phyloP scores from a whole-genome alignment of 2,329 filamentous ascomycete species.

The Ascochyta fabae region DNA sequence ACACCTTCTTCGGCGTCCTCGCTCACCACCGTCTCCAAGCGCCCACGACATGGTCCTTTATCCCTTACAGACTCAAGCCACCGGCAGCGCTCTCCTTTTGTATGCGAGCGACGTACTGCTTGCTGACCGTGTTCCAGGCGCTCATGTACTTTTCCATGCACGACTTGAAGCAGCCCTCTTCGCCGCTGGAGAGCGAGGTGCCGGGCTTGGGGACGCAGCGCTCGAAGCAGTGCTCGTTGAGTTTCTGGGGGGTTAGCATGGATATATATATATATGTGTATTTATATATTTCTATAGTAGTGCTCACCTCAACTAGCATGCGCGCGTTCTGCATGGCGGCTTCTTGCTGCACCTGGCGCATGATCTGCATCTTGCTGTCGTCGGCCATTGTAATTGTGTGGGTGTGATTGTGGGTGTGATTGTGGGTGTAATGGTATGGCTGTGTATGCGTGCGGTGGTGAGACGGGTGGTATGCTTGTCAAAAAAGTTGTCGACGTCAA shows the following conservation, averaged over 20 bases:
- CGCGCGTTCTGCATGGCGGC: constrained; percentile 59
- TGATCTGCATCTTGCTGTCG: constrained; percentile 52
- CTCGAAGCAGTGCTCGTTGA: constrained; percentile 64
- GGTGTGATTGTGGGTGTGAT: neutral
- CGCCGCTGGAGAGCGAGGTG: constrained; percentile 57
- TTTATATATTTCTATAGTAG: too few species aligned
- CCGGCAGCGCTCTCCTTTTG: constrained; percentile 47
- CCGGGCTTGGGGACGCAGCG: constrained; percentile 61
- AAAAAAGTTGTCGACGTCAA: constrained; percentile 42
- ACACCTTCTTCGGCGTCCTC: neutral
- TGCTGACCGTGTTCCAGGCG: constrained; percentile 59
- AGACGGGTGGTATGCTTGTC: neutral
- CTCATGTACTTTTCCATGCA: constrained; percentile 65
- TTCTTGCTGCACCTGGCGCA: constrained; percentile 61
- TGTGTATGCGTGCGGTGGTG: neutral
- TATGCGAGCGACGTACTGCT: constrained; percentile 58
- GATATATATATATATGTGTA: neutral
- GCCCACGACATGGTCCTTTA: constrained; percentile 15
- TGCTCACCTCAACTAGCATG: constrained; percentile 56
- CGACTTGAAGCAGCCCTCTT: constrained; percentile 57
- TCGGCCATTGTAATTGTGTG: constrained; percentile 10
- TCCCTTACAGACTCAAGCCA: constrained; percentile 9
- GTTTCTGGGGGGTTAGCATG: constrained; percentile 50
- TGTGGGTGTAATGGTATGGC: neutral
- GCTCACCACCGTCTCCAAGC: neutral